Conservation (phyloP, 2,329 filamentous ascomycete species). For the Albophoma yamanashiensis region DNA sequence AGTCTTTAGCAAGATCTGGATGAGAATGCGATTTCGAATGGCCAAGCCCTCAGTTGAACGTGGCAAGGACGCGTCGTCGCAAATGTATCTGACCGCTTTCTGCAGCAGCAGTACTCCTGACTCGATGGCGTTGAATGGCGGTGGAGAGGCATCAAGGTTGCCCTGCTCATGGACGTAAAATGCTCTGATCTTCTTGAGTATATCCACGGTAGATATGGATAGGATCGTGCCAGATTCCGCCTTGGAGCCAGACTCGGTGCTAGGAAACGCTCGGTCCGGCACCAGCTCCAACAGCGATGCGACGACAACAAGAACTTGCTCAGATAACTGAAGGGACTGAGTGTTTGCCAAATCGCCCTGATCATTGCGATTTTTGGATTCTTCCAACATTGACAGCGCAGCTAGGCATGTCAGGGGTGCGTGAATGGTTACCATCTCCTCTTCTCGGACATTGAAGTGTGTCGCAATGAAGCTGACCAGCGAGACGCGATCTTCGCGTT, state of each 20-base stretch:
- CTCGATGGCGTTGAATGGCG: conserved; percentile 46
- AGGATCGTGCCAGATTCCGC: conserved; percentile 1
- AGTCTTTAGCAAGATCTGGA: conserved; percentile 44
- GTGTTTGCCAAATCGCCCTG: conserved; percentile 18
- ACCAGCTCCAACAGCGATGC: conserved; percentile 51
- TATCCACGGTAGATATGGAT: conserved; percentile 27
- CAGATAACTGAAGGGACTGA: conserved; percentile 18
- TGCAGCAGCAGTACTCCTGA: conserved; percentile 53
- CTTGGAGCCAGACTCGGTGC: conserved; percentile 1
- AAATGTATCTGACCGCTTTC: conserved; percentile 43
- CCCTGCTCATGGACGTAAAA: conserved; percentile 65
- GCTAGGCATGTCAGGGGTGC: conserved; percentile 55
- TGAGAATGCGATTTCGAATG: conserved; percentile 47
- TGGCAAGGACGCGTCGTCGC: conserved; percentile 31
- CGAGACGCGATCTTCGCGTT: conserved; percentile 53
- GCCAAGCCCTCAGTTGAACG: conserved; percentile 37
- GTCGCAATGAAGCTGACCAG: conserved; percentile 72
- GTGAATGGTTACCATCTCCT: conserved; percentile 87
- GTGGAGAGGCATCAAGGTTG: conserved; percentile 49
- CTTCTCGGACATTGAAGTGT: conserved; percentile 88
- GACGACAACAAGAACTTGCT: conserved; percentile 35
- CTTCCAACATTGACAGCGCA: conserved; percentile 55
- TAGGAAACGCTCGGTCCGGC: conserved; percentile 50
- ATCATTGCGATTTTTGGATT: conserved; percentile 30
- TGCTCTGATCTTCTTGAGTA: conserved; percentile 48